Percentiles rank a stretch among this genome's conserved stretches.
Evolutionary conservation across 148 eudicot genomes (phyloP).

Genomic region (Diospyros lotus): DNA sequence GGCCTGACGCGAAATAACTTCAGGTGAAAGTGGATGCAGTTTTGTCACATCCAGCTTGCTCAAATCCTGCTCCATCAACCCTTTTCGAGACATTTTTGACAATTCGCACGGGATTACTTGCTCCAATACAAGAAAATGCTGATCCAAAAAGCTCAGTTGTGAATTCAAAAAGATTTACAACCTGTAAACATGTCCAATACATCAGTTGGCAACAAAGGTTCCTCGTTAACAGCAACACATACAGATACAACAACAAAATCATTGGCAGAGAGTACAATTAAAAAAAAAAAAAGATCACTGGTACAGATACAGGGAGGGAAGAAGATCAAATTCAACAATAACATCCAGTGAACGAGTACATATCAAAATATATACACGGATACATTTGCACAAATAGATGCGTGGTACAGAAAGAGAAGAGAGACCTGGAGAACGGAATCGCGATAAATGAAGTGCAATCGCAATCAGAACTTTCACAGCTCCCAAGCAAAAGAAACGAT

Average conservation of each 20-base stretch:
- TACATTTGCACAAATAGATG: too few relatives aligned
- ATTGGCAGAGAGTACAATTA: not conserved
- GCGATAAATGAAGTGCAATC: too few relatives aligned
- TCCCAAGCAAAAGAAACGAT: too few relatives aligned
- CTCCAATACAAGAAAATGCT: constrained; percentile 5
- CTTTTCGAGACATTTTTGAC: constrained; percentile 71
- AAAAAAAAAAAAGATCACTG: too few relatives aligned
- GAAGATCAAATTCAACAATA: not conserved
- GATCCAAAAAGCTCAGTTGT: not conserved
- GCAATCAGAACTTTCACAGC: too few relatives aligned
- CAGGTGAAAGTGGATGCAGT: constrained; percentile 86
- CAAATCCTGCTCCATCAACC: constrained; percentile 95
- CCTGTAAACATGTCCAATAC: not conserved
- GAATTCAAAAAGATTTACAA: not conserved
- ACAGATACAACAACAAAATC: not conserved
- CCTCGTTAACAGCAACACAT: not conserved
- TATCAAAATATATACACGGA: too few relatives aligned
- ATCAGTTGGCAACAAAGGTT: not conserved
- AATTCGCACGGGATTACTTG: not conserved
- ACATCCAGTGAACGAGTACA: too few relatives aligned
- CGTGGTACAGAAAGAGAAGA: not conserved
- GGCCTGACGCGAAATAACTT: constrained; percentile 96
- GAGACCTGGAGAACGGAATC: too few relatives aligned
- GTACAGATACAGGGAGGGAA: not conserved
- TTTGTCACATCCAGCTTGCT: constrained; percentile 85